Evolutionary conservation across 345 rosid species (phyloP).

Genomic region (Adansonia digitata): DNA sequence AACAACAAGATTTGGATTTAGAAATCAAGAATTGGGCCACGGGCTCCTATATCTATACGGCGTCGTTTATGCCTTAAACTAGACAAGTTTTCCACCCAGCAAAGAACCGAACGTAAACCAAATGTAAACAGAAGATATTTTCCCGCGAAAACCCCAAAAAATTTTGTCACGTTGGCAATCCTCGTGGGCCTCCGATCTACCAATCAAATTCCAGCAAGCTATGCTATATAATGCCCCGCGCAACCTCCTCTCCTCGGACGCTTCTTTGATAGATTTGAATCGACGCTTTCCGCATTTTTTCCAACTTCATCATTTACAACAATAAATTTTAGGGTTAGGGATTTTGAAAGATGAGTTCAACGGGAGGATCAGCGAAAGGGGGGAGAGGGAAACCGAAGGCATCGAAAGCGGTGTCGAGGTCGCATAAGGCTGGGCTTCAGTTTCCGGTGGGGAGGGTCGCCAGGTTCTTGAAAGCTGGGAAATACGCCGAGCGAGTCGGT

Average conservation of each 20-base stretch:
- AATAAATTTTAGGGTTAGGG: constrained; percentile 12
- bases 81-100: too few species aligned
- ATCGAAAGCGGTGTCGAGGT: constrained; percentile 58
- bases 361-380: constrained; percentile 49
- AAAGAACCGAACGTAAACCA: not conserved
- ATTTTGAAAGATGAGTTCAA: constrained; percentile 41
- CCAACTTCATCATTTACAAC: not conserved
- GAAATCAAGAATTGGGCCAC: too few species aligned
- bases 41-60: not conserved
- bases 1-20: not conserved
- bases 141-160: constrained; percentile 28
- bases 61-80: too few species aligned
- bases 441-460: constrained; percentile 81
- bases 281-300: not conserved
- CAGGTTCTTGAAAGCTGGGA: constrained; percentile 69
- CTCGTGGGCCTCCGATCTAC: not conserved
- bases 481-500: constrained; percentile 76
- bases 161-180: constrained; percentile 46
- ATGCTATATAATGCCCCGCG: constrained; percentile 23
- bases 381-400: constrained; percentile 73
- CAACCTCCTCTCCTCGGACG: not conserved
- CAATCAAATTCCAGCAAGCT: constrained; percentile 22
- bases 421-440: constrained; percentile 76
- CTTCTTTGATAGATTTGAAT: not conserved
- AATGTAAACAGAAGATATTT: not conserved